Percentiles rank a stretch among this genome's conserved stretches.
Conservation (phyloP, 2,329 filamentous ascomycete species). For the Pseudogymnoascus sp. region DNA sequence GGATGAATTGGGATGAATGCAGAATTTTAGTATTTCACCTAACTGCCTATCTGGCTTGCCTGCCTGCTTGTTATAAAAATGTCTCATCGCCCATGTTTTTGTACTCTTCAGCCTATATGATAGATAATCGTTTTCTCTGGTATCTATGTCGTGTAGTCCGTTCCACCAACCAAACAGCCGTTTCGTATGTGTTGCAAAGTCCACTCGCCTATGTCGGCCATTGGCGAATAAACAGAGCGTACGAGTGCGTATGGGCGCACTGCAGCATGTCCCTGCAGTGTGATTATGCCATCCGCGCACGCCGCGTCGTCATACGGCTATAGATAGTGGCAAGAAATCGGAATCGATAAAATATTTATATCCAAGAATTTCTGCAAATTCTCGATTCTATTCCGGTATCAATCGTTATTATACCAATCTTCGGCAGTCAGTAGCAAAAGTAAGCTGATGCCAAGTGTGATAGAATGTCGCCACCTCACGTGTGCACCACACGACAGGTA, state of each 20-base stretch:
- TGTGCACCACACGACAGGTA: constrained; percentile 5
- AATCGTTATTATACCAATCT: neutral
- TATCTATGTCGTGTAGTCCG: neutral
- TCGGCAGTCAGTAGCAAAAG: neutral
- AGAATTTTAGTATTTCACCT: neutral
- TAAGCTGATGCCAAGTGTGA: neutral
- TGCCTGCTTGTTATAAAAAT: neutral
- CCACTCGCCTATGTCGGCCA: neutral
- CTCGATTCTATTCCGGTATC: neutral
- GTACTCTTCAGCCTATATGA: neutral
- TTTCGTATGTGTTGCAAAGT: neutral
- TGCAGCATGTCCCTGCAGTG: constrained; percentile 4
- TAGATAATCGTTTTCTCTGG: neutral
- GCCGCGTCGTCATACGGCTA: constrained; percentile 3
- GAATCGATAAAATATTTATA: neutral
- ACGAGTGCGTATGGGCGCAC: neutral
- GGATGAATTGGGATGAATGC: neutral
- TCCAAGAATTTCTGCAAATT: neutral
- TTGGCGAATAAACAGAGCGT: neutral
- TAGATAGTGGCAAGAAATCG: neutral
- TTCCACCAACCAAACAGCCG: neutral
- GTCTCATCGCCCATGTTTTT: neutral
- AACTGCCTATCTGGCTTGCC: neutral
- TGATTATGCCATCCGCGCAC: constrained; percentile 5
- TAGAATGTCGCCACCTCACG: constrained; percentile 6